phyloP scores from a whole-genome alignment of 106 monocot genomes.

The Platanthera guangdongensis region DNA sequence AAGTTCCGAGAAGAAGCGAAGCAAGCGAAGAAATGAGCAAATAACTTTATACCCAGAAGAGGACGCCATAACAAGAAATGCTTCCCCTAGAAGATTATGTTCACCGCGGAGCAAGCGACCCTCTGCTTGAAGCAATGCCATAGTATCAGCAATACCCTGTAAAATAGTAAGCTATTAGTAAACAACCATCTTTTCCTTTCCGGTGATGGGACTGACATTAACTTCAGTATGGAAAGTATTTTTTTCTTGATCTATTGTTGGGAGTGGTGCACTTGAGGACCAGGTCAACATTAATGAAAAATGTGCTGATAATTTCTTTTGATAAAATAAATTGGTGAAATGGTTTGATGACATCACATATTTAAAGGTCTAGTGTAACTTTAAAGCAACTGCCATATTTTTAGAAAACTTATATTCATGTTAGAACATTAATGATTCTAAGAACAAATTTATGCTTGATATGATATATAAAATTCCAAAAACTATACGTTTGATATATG shows the following conservation, averaged over 20 bases:
- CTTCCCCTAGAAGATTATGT: constrained; percentile 93
- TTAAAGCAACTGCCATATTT: too few species aligned
- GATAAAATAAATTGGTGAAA: too few species aligned
- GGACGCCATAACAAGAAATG: constrained; percentile 93
- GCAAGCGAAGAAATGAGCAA: neutral
- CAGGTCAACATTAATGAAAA: neutral
- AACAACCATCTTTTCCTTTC: neutral
- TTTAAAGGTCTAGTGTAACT: too few species aligned
- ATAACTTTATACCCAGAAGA: constrained; percentile 65
- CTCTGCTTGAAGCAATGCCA: constrained; percentile 78
- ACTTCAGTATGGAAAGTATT: neutral
- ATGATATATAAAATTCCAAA: too few species aligned
- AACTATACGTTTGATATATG: too few species aligned
- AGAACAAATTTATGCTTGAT: too few species aligned
- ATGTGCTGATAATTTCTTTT: neutral
- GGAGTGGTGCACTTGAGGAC: too few species aligned
- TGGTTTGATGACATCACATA: too few species aligned
- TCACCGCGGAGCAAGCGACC: constrained; percentile 79
- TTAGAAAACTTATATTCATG: too few species aligned
- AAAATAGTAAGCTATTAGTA: constrained; percentile 11
- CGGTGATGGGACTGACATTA: neutral
- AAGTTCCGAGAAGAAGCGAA: neutral
- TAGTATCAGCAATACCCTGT: constrained; percentile 90
- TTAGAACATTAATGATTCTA: too few species aligned
- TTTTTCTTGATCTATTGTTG: neutral